Evolutionary conservation across 495 filamentous ascomycete genomes (phyloP).

Genomic region (Neurospora intermedia): DNA sequence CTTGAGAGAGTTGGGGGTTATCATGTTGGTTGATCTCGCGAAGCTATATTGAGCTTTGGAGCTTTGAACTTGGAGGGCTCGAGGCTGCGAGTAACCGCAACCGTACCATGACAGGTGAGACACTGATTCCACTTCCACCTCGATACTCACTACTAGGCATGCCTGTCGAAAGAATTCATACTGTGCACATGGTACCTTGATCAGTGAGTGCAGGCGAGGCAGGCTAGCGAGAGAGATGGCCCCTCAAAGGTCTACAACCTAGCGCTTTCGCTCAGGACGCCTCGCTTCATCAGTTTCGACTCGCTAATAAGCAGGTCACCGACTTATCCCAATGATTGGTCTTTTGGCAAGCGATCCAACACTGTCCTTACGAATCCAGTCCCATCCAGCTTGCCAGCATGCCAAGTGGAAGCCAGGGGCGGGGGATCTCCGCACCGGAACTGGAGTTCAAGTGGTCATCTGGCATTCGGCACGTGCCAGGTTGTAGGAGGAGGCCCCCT

Average conservation of each 20-base stretch:
- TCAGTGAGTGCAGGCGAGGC: not conserved
- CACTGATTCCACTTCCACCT: not conserved
- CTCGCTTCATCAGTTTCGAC: not conserved
- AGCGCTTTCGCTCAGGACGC: not conserved
- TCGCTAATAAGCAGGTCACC: not conserved
- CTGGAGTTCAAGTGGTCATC: constrained; percentile 8
- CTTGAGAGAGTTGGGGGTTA: not conserved
- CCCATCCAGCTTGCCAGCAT: constrained; percentile 5
- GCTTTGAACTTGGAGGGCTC: not conserved
- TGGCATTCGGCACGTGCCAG: constrained; percentile 10
- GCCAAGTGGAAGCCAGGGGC: constrained; percentile 3
- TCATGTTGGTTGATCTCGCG: not conserved
- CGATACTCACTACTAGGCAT: not conserved
- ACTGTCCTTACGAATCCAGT: not conserved
- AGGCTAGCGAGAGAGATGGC: not conserved
- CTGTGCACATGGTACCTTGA: not conserved
- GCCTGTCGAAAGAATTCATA: not conserved
- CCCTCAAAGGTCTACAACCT: not conserved
- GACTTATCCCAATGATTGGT: not conserved
- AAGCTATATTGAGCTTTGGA: not conserved
- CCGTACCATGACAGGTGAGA: not conserved
- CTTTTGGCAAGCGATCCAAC: not conserved
- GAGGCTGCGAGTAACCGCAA: not conserved
- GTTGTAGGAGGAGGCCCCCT: not conserved
- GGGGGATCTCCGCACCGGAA: constrained; percentile 5